A percentile compares a stretch with the other conserved stretches of the same genome.
phyloP scores from a whole-genome alignment of 371 early-diverging fungal species.

The Rhizopus microsporus region DNA sequence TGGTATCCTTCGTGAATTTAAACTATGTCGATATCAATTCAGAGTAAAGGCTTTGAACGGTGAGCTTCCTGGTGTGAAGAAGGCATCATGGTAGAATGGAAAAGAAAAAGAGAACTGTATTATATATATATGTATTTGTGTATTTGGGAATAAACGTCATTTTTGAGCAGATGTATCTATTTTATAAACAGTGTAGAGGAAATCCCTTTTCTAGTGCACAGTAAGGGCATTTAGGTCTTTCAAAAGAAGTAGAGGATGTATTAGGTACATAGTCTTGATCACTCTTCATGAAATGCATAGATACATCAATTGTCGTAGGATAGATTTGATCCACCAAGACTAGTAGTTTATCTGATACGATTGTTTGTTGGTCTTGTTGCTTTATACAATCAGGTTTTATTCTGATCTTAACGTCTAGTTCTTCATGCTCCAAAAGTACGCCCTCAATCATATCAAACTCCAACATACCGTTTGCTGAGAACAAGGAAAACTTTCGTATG shows the following conservation, averaged over 20 bases:
- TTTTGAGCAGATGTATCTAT: neutral
- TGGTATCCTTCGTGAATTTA: constrained; percentile 81
- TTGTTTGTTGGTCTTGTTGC: neutral
- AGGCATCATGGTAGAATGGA: constrained; percentile 74
- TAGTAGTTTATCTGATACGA: constrained; percentile 10
- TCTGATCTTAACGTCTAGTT: constrained; percentile 9
- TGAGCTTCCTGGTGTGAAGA: constrained; percentile 82
- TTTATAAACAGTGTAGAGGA: constrained; percentile 12
- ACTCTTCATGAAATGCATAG: constrained; percentile 8
- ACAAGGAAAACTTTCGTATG: constrained; percentile 5
- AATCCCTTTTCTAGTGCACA: constrained; percentile 25
- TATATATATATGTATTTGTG: constrained; percentile 3
- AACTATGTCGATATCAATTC: constrained; percentile 81
- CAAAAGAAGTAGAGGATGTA: neutral
- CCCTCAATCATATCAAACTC: constrained; percentile 18
- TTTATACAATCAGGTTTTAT: constrained; percentile 8
- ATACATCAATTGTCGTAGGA: neutral
- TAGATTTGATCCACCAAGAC: constrained; percentile 14
- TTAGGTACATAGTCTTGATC: neutral
- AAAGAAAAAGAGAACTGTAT: neutral
- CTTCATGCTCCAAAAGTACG: constrained; percentile 10
- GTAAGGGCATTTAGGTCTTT: constrained; percentile 19
- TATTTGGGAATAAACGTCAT: neutral
- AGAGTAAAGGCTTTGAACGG: constrained; percentile 82
- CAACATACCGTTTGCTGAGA: constrained; percentile 10